phyloP scores from a whole-genome alignment of 768 basidiomycete species.

The Podaxis sp. region DNA sequence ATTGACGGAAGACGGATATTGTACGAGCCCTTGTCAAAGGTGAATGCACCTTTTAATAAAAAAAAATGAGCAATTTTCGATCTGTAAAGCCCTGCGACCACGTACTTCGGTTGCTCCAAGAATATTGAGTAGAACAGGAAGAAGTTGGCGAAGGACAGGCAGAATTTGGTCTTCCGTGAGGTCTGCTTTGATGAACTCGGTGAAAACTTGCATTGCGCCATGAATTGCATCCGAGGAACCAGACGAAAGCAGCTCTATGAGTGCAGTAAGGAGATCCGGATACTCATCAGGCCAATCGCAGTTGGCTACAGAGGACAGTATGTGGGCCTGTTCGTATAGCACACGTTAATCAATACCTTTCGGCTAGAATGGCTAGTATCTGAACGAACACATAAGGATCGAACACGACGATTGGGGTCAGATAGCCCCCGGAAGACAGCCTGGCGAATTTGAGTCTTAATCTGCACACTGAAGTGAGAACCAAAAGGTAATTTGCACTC shows the following conservation, averaged over 20 bases:
- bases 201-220: constrained; percentile 94
- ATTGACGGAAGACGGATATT: constrained; percentile 87
- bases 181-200: constrained; percentile 91
- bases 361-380: neutral
- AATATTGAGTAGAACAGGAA: constrained; percentile 81
- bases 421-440: constrained; percentile 80
- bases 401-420: constrained; percentile 82
- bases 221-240: constrained; percentile 74
- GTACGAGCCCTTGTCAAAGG: constrained; percentile 81
- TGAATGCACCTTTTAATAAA: constrained; percentile 47
- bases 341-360: neutral
- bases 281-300: constrained; percentile 98
- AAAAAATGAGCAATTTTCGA: neutral
- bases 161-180: constrained; percentile 93
- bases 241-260: constrained; percentile 76
- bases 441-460: constrained; percentile 75
- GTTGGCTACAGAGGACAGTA: constrained; percentile 82
- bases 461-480: constrained; percentile 34
- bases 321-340: constrained; percentile 61
- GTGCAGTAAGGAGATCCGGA: constrained; percentile 72
- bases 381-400: constrained; percentile 68
- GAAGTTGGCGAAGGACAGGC: constrained; percentile 82
- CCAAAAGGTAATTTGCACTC: constrained; percentile 7
- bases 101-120: constrained; percentile 71
- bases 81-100: neutral